Conservation (phyloP, 1,284 basidiomycete genomes). For the Ceratorhiza oryzae-sativae region DNA sequence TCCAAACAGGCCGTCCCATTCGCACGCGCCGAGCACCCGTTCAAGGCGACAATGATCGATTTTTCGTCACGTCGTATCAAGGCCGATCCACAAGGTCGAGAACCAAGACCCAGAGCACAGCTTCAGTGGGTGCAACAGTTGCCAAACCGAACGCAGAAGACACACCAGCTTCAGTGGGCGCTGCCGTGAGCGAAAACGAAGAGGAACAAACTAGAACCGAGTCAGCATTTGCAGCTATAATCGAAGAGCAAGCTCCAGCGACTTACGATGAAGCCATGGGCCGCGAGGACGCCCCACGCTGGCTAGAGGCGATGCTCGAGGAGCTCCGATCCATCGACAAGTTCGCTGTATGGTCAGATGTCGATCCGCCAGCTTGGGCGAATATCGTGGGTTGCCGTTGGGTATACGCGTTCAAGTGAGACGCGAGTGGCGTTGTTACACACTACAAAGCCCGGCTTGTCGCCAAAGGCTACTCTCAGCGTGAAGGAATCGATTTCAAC, state of each 20-base stretch:
- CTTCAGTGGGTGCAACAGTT: too few relatives aligned
- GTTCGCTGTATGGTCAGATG: not conserved
- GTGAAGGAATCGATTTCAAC: conserved; percentile 54
- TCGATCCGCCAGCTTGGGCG: not conserved
- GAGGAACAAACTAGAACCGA: too few relatives aligned
- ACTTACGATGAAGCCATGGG: conserved; percentile 5
- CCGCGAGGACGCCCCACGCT: not conserved
- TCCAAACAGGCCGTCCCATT: not conserved
- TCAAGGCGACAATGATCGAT: not conserved
- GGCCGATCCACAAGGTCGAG: not conserved
- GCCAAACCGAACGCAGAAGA: not conserved
- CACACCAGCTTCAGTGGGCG: not conserved
- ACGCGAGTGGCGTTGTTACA: conserved; percentile 48
- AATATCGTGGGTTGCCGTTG: not conserved
- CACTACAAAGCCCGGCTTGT: conserved; percentile 54
- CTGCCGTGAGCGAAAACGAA: not conserved
- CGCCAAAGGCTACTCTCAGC: conserved; percentile 56
- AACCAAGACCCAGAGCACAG: not conserved
- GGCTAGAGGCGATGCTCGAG: conserved; percentile 1
- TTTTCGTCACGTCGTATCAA: not conserved
- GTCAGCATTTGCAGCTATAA: not conserved
- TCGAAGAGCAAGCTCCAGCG: not conserved
- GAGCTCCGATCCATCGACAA: conserved; percentile 3
- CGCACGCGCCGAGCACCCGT: not conserved
- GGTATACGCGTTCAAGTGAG: conserved; percentile 51